Evolutionary conservation across 805 yeast species (phyloP).

Genomic region (Saccharomycopsis synnaedendra): DNA sequence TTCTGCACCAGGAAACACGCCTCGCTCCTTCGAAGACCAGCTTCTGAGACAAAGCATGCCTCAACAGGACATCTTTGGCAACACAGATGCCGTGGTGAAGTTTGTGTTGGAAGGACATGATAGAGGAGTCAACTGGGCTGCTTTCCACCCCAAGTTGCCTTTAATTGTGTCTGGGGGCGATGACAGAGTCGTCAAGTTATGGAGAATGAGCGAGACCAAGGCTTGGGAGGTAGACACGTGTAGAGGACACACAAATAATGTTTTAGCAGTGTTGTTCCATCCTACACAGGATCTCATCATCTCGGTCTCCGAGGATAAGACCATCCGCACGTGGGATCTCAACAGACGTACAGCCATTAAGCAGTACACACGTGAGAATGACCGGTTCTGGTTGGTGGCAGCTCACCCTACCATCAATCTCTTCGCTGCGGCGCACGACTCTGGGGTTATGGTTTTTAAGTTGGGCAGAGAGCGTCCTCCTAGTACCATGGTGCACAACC

Average conservation of each 20-base stretch:
- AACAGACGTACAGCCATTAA: constrained; percentile 88
- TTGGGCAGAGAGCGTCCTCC: constrained; percentile 97
- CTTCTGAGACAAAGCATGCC: constrained; percentile 37
- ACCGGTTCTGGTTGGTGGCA: constrained; percentile 87
- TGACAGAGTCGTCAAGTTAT: constrained; percentile 86
- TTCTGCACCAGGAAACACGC: constrained; percentile 53
- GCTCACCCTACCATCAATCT: constrained; percentile 85
- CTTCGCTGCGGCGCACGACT: constrained; percentile 94
- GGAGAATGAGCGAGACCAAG: constrained; percentile 96
- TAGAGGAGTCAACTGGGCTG: constrained; percentile 97
- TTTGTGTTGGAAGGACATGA: constrained; percentile 96
- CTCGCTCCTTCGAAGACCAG: constrained; percentile 29
- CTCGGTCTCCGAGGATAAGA: constrained; percentile 93
- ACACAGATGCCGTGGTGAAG: constrained; percentile 87
- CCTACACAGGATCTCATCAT: constrained; percentile 86
- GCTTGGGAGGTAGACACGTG: constrained; percentile 99
- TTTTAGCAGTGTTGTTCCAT: constrained; percentile 81
- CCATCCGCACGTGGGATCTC: constrained; percentile 93
- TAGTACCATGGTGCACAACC: constrained; percentile 49
- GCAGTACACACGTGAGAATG: constrained; percentile 87
- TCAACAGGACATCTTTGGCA: constrained; percentile 89
- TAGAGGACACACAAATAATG: constrained; percentile 94
- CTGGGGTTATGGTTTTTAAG: constrained; percentile 97
- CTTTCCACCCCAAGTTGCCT: constrained; percentile 95
- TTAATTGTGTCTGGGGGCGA: constrained; percentile 93